phyloP scores from a whole-genome alignment of 2,329 filamentous ascomycete genomes.

The Monilinia fructicola region DNA sequence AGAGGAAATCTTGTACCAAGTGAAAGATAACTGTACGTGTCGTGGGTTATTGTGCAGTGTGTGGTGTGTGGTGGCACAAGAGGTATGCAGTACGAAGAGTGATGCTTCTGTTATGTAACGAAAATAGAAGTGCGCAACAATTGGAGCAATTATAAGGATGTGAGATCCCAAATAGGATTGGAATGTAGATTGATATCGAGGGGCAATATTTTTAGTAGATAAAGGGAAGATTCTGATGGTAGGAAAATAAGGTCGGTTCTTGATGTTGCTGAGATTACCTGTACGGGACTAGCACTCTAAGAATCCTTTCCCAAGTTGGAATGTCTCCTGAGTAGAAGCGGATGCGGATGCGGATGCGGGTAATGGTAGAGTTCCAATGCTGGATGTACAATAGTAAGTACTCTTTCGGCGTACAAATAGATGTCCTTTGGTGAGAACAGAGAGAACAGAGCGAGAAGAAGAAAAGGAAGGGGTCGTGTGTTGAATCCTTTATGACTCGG shows the following conservation, averaged over 20 bases:
- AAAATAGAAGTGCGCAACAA: neutral
- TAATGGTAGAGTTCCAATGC: too few relatives aligned
- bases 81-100: conserved; percentile 14
- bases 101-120: conserved; percentile 6
- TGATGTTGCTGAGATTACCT: conserved; percentile 4
- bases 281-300: neutral
- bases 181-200: conserved; percentile 7
- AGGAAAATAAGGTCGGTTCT: neutral
- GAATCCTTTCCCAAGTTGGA: neutral
- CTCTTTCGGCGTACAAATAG: too few relatives aligned
- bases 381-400: too few relatives aligned
- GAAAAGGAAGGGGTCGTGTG: neutral
- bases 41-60: conserved; percentile 1
- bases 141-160: neutral
- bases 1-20: conserved; percentile 13
- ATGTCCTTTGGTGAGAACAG: too few relatives aligned
- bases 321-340: too few relatives aligned
- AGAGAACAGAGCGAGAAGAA: neutral
- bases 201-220: conserved; percentile 14
- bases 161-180: conserved; percentile 2
- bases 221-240: neutral
- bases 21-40: conserved; percentile 16
- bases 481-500: conserved; percentile 6
- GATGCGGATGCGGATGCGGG: too few relatives aligned
- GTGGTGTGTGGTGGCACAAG: neutral